Conservation (phyloP, 2,329 filamentous ascomycete species). For the Fusarium cyanostomum region DNA sequence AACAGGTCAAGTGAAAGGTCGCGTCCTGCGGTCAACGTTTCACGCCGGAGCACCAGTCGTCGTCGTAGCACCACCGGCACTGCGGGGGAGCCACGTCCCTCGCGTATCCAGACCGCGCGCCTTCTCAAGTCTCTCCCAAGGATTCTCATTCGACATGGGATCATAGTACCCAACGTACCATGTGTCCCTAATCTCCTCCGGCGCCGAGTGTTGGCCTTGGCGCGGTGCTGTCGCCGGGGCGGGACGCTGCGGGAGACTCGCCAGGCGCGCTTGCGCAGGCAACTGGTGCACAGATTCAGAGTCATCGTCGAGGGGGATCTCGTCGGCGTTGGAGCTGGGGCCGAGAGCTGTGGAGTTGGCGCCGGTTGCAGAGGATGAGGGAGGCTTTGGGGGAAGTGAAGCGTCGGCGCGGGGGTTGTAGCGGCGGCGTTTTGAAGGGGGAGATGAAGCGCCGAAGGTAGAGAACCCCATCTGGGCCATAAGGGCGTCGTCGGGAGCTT, state of each 20-base stretch:
- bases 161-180: constrained; percentile 78
- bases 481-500: constrained; percentile 51
- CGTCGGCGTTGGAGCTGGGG: constrained; percentile 51
- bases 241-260: constrained; percentile 48
- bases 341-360: constrained; percentile 52
- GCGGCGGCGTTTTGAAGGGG: constrained; percentile 72
- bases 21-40: not conserved
- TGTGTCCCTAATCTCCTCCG: constrained; percentile 38
- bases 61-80: constrained; percentile 1
- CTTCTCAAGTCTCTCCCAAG: constrained; percentile 70
- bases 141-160: constrained; percentile 74
- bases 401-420: constrained; percentile 67
- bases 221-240: constrained; percentile 17
- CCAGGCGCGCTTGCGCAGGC: constrained; percentile 46
- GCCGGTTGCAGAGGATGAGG: constrained; percentile 42
- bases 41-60: constrained; percentile 20
- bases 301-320: constrained; percentile 57
- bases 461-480: constrained; percentile 79
- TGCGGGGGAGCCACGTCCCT: constrained; percentile 56
- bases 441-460: constrained; percentile 68
- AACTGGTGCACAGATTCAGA: constrained; percentile 14
- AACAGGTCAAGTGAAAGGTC: not conserved
- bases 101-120: constrained; percentile 53
- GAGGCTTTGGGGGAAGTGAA: constrained; percentile 40
- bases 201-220: constrained; percentile 21